Base-by-base conservation (phyloP, 2,329 filamentous ascomycete genomes). In the Teratosphaeria pseudoeucalypti region DNA sequence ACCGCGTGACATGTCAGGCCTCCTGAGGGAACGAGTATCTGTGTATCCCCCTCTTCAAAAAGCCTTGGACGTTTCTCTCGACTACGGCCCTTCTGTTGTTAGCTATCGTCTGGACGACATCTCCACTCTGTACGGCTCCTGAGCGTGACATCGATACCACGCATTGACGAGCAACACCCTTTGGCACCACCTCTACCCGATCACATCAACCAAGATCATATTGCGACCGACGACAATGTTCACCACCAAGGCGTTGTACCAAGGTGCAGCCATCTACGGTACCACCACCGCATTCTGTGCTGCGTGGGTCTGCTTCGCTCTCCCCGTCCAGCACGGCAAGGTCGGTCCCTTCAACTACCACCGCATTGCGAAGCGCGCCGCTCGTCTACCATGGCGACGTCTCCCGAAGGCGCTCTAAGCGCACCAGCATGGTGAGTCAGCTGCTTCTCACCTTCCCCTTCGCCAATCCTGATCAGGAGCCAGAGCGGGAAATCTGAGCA, bases 341-440 rank as follows among this genome's bases (percentile, higher is more conserved):
- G 60, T 63, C 34, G 69, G 69, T 14, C 70, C 70, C 47, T 72
- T 65, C 67, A 69, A 71, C 68, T 68, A 68, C 57, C 69, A 72
- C 63, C 65, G 66, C 37, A 26, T 68, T 19, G 56, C 66, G 47
- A 70, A 67, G 64, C 59, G 58, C 39, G 65, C 62, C 43, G 61
- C 63, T 56, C 62, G 67, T 16, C 60, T 70, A 16, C 67, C 69
- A 66, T 72, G 69, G 70, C 60, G 65, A 52, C 67, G 70, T 64
- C 67, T 71, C 32, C 68, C 67, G 53, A 67, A 61, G 58, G 59
- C 63, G 57, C 59, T 68, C 19, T 70, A 64, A 66, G 19, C 43
- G 43, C n/a, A 7, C n/a, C 3, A 49, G 43, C 16, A 23, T 19
- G 23, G 43, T 49, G 43, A 23, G 43, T 49, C 19, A 49, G 10